Base-by-base conservation (phyloP, 148 eudicot species). In the Vaccinium darrowii region DNA sequence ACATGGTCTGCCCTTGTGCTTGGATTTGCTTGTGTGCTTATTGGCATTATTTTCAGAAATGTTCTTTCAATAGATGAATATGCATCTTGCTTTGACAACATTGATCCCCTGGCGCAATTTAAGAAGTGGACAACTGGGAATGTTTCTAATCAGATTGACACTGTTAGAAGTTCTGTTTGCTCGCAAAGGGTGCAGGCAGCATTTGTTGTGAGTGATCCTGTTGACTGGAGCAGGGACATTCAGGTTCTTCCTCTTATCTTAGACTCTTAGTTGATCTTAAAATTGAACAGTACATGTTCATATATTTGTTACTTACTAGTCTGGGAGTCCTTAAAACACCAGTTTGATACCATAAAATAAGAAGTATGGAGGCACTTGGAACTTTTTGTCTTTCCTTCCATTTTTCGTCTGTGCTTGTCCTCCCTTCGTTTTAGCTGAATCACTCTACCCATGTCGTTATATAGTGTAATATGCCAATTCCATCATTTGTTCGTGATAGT, bases 211-310 rank as follows among this genome's bases (percentile, higher is more conserved):
- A 95, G 96, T 80, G 98, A 95, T 89, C 75, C 98, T 69, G 89
- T 95, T 84, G 98, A 95, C 89, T 95, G 98, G 98, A 91, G 98
- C 92, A 93, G 95, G 83, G 98, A 95, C 84, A 84, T 95, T 89
- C 98, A 95, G 98, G 98, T 95, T 79, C 18, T 81, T 84, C 81
- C 73, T 79, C 84, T 58, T 69, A 62, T 56, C 79, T 84, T 27
- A 27, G 27, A 27, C 27, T 27, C 27, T 27, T 87, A 33, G 51
- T 80, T 63, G 10, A n/a, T 73, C 54, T 84, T 83, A 88, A 49
- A 76, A 79, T 81, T 12, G 14, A 7, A 50, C 16, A 47, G 5
- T 14, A 9, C 33, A 16, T 8, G 13, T 43, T 83, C 67, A 13
- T 9, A 23, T 78, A 49, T 33, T 65, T 11, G 62, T n/a, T 53